Base-by-base conservation (phyloP, 2,329 filamentous ascomycete species). In the Penicillium glabrum region DNA sequence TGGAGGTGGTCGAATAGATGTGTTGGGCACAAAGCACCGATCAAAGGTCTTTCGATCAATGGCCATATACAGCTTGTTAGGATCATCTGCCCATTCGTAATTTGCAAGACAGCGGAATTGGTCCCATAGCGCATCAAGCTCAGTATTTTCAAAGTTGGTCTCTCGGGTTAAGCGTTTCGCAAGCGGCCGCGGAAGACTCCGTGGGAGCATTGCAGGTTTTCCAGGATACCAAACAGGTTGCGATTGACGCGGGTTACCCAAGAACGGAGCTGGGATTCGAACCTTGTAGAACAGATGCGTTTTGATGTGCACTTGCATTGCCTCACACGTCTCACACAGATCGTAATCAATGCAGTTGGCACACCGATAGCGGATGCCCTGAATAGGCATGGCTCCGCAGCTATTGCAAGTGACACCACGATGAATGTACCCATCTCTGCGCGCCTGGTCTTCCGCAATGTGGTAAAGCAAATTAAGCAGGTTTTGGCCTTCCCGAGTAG, bases 221-320 rank as follows among this genome's bases (percentile, higher is more conserved):
- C 93, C 93, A 1, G 92, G 90, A 71, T 96, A 97, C 86, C 89
- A 95, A 1, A 92, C 86, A 7, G 89, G 88, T 66, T 91, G 89
- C 68, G 88, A 89, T 72, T 93, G 89, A 51, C 90, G 86, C 2
- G 90, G 88, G 46, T 84, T 81, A 3, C 89, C 89, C 55, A 96
- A 87, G 29, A 91, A 89, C 0, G 93, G 91, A 1, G 92, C 89
- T 1, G 95, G 95, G 11, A 98, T 88, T 54, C 88, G 88, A 69
- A 99, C 90, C 74, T 98, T 98, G 82, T 96, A 96, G 76, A 99
- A 98, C 46, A 98, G 85, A 74, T 99, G 95, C 1, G 92, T 96
- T 73, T 93, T 96, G 68, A 84, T 86, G 70, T 96, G 93, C 5
- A 90, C 85, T 56, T 79, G 74, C 65, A 80, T 76, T 16, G 83